These are phyloP conservation scores for Claviceps pazoutovae DNA, from an alignment of 2,329 filamentous ascomycete species.

Conservation along the genomic window DNA sequence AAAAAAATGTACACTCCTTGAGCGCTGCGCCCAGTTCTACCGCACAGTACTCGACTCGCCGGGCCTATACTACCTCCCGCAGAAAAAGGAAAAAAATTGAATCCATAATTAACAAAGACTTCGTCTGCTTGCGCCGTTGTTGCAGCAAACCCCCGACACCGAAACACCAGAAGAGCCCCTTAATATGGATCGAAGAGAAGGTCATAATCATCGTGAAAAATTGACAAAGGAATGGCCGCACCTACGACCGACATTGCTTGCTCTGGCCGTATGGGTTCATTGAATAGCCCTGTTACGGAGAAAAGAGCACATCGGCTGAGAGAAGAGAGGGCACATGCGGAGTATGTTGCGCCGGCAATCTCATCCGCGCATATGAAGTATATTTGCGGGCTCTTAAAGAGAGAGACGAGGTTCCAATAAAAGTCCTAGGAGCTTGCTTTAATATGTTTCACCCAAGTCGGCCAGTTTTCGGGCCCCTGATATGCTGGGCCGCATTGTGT, in stretches of 20 bases:
- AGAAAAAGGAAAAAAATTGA: not conserved
- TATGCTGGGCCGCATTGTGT: slow-evolving; percentile 18
- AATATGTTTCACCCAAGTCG: slow-evolving; percentile 43
- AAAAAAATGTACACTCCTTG: no score
- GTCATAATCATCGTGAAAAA: slow-evolving; percentile 5
- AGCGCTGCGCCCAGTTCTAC: no score
- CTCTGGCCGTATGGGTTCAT: slow-evolving; percentile 4
- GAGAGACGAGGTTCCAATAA: not conserved
- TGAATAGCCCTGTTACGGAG: slow-evolving; percentile 2
- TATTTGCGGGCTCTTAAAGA: no score
- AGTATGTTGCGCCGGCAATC: slow-evolving; percentile 5
- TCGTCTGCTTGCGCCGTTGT: not conserved
- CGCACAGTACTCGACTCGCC: no score
- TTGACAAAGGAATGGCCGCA: slow-evolving; percentile 1
- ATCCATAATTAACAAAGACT: not conserved
- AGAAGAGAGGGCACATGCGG: slow-evolving; percentile 1
- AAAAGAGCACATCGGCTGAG: slow-evolving; percentile 4
- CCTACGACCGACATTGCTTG: slow-evolving; percentile 1
- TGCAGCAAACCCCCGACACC: not conserved
- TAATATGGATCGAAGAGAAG: not conserved
- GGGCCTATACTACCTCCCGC: no score
- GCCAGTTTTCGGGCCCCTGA: slow-evolving; percentile 26
- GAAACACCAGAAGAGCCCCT: not conserved
- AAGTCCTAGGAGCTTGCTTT: slow-evolving; percentile 6
- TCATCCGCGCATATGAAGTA: not conserved